Evolutionary conservation across 2,329 filamentous ascomycete species (phyloP).

Genomic region (Cladosporium phlei): DNA sequence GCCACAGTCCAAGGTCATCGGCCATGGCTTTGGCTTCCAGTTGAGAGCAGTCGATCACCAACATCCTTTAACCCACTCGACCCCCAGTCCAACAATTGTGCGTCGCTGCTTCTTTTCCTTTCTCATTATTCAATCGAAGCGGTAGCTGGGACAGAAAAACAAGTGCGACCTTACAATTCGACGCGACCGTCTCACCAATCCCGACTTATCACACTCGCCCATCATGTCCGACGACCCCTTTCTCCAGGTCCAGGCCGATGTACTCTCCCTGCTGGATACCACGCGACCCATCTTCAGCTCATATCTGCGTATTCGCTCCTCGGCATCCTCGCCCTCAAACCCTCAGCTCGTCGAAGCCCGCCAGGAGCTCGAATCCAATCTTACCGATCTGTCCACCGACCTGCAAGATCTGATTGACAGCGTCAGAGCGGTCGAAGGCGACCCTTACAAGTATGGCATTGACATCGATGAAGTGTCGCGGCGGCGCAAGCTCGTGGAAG

Average conservation of each 20-base stretch:
- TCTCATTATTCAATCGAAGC: too few relatives aligned
- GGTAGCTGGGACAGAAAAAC: too few relatives aligned
- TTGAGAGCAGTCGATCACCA: too few relatives aligned
- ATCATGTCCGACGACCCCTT: slow-evolving; percentile 43
- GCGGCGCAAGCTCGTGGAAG: slow-evolving; percentile 75
- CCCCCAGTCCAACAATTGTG: too few relatives aligned
- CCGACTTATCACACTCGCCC: background rate
- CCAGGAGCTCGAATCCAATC: slow-evolving; percentile 72
- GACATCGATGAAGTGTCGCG: slow-evolving; percentile 76
- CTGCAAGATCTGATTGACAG: slow-evolving; percentile 82
- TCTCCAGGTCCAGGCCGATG: slow-evolving; percentile 59
- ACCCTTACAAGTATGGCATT: slow-evolving; percentile 82
- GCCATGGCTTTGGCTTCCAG: too few relatives aligned
- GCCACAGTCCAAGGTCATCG: too few relatives aligned
- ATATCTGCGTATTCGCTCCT: slow-evolving; percentile 90
- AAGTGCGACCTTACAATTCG: too few relatives aligned
- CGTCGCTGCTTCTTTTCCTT: too few relatives aligned
- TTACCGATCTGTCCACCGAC: slow-evolving; percentile 71
- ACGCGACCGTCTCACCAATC: background rate
- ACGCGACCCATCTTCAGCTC: slow-evolving; percentile 87
- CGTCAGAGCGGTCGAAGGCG: slow-evolving; percentile 79
- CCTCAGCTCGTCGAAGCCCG: slow-evolving; percentile 64
- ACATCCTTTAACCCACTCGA: too few relatives aligned
- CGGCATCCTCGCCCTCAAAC: slow-evolving; percentile 64
- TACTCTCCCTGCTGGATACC: slow-evolving; percentile 73